Conservation (phyloP, 345 rosid species). For the Boechera stricta region DNA sequence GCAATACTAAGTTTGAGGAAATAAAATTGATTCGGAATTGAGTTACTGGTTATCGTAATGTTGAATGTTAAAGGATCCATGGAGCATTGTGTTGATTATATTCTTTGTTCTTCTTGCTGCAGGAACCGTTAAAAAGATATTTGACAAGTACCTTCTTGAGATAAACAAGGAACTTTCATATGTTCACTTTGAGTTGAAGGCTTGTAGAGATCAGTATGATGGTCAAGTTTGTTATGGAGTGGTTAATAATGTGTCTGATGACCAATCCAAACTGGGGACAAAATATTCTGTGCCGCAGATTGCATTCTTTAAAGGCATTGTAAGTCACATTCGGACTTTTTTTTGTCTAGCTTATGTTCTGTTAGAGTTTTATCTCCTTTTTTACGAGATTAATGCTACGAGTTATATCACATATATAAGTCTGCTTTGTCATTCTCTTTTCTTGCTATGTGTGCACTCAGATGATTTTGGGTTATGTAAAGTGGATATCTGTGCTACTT, state of each 20-base stretch:
- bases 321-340: constrained; percentile 45
- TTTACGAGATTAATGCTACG: not conserved
- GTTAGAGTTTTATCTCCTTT: not conserved
- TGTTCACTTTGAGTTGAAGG: constrained; percentile 79
- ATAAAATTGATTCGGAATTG: not conserved
- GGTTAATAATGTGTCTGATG: constrained; percentile 81
- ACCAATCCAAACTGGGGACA: constrained; percentile 90
- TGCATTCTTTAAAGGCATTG: constrained; percentile 80
- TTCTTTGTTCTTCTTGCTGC: constrained; percentile 11
- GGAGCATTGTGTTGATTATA: not conserved
- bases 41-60: not conserved
- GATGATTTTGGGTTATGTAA: not conserved
- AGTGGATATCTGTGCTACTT: constrained; percentile 6
- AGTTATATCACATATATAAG: not conserved
- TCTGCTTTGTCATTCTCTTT: not conserved
- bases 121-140: constrained; percentile 57
- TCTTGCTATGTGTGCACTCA: constrained; percentile 8
- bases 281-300: constrained; percentile 84
- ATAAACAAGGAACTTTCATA: constrained; percentile 84
- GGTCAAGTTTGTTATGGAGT: constrained; percentile 81
- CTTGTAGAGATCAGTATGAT: constrained; percentile 77
- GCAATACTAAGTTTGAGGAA: not conserved
- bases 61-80: not conserved
- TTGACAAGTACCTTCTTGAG: constrained; percentile 73
- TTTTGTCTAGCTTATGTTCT: constrained; percentile 2